Percentiles rank a stretch among this genome's conserved stretches.
Evolutionary conservation across 2,329 filamentous ascomycete species (phyloP).

Genomic region (Colletotrichum caudatum): DNA sequence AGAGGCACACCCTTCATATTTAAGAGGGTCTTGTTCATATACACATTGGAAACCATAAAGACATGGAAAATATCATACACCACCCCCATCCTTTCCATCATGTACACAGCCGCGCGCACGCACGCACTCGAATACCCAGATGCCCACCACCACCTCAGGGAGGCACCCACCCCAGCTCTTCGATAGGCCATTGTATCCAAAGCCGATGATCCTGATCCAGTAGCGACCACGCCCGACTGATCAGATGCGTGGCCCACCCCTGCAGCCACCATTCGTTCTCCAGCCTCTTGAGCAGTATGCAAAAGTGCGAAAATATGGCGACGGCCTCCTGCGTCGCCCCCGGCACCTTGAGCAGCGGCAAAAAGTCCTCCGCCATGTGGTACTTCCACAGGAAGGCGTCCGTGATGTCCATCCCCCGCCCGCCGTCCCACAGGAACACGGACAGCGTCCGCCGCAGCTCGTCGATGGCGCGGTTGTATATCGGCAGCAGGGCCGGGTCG

Average conservation of each 20-base stretch:
- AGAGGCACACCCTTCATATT: background rate
- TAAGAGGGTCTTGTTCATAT: background rate
- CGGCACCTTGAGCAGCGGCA: conserved; percentile 49
- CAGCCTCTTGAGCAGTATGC: conserved; percentile 49
- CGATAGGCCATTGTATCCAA: conserved; percentile 50
- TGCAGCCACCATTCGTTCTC: conserved; percentile 54
- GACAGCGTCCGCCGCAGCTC: conserved; percentile 43
- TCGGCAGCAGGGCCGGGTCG: conserved; percentile 42
- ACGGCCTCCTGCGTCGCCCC: conserved; percentile 49
- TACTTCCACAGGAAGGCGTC: conserved; percentile 58
- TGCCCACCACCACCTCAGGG: conserved; percentile 25
- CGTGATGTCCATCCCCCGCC: conserved; percentile 49
- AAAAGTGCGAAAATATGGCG: conserved; percentile 53
- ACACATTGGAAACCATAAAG: background rate
- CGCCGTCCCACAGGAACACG: conserved; percentile 40
- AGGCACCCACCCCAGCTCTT: conserved; percentile 45
- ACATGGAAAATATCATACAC: background rate
- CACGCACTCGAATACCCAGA: background rate
- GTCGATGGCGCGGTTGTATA: conserved; percentile 43
- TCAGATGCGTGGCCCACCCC: conserved; percentile 51
- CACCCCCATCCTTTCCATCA: background rate
- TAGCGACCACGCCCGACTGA: conserved; percentile 48
- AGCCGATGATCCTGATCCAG: conserved; percentile 53
- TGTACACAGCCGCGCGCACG: background rate
- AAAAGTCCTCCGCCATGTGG: conserved; percentile 50